phyloP scores from a whole-genome alignment of 257 asterid species.

The Verbena officinalis region DNA sequence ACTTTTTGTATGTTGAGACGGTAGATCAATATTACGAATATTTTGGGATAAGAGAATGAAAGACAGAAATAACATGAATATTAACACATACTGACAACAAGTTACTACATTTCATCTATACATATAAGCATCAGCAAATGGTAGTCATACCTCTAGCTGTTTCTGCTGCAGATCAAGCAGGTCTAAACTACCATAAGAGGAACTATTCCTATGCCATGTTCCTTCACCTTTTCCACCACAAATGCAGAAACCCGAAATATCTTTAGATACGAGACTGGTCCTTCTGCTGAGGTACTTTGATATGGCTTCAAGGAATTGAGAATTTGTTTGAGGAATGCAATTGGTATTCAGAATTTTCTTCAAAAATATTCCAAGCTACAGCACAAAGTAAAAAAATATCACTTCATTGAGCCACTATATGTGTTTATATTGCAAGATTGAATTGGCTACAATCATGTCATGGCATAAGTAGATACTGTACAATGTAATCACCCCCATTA shows the following conservation, averaged over 20 bases:
- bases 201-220: slow-evolving; percentile 28
- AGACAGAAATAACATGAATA: not conserved
- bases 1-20: slow-evolving; percentile 11
- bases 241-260: slow-evolving; percentile 60
- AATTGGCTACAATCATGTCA: slow-evolving; percentile 19
- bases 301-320: slow-evolving; percentile 61
- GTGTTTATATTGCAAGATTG: slow-evolving; percentile 18
- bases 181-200: slow-evolving; percentile 41
- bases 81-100: not conserved
- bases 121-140: not conserved
- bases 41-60: not conserved
- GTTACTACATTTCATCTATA: not conserved
- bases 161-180: slow-evolving; percentile 62
- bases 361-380: slow-evolving; percentile 73
- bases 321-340: slow-evolving; percentile 52
- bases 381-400: slow-evolving; percentile 23
- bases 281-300: slow-evolving; percentile 67
- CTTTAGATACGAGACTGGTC: slow-evolving; percentile 57
- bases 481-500: slow-evolving; percentile 23
- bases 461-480: not conserved
- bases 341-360: slow-evolving; percentile 58
- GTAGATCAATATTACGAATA: slow-evolving; percentile 1
- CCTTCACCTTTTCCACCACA: slow-evolving; percentile 61
- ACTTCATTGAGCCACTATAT: slow-evolving; percentile 19
- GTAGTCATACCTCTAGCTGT: slow-evolving; percentile 32